Base-by-base conservation (phyloP, 106 monocot genomes). In the Allium sativum region DNA sequence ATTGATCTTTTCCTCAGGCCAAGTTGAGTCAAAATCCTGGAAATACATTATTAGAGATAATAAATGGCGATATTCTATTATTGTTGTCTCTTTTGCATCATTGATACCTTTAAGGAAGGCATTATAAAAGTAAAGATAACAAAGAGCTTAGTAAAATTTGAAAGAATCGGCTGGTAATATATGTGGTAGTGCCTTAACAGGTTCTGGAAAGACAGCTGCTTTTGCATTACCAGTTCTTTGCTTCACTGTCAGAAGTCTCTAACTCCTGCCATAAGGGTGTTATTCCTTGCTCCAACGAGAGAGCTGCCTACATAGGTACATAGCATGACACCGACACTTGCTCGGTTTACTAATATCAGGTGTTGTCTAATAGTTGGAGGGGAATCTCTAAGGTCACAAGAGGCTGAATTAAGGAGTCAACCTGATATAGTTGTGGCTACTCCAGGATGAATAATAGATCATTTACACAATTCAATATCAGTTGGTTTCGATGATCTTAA, bases 191-290 rank as follows among this genome's bases (percentile, higher is more conserved):
- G 96, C 96, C 31, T 72, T 91, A 66, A 96, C 96, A 45, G 96
- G 96, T 67, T 96, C 96, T 22, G 96, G 96, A 71, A 96, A 96
- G 96, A 95, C 95, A 60, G 95, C 95, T 75, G 96, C 96, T 17
- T 96, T 96, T 60, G 52, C 87, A 16, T 84, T 96, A 48, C 96
- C 96, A 67, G 82, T 91, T 44, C 55, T 96, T 77, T 96, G 19
- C 87, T 96, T 61, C 87, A 79, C 56, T 91, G 96, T 31, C 96
- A 90, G 21, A 96, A 91, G 67, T 79, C 79, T 53, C 40, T 87
- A 18, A n/a, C n/a, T n/a, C 77, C 71, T 82, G 96, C 91, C 61
- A 96, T 91, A 43, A 82, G 96, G 69, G 96, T 96, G 45, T 78
- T 96, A 21, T 80, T 96, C 73, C 84, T 96, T 69, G 73, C 96